These are phyloP conservation scores for Coemansia sp. DNA, from an alignment of 192 early-diverging fungal genomes.

Conservation along the genomic window DNA sequence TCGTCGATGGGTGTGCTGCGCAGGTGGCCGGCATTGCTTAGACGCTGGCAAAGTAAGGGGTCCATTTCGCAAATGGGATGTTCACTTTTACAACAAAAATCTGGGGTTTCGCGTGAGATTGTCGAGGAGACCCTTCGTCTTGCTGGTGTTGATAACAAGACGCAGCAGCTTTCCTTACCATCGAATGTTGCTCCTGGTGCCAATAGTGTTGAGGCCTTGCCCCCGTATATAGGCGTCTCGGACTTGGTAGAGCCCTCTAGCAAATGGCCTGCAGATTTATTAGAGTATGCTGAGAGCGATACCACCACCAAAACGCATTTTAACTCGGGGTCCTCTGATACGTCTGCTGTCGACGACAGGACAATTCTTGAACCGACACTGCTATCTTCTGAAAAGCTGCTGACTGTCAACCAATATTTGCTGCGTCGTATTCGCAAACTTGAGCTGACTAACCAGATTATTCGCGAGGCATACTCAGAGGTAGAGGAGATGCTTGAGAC, in stretches of 20 bases:
- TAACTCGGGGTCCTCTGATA: neutral
- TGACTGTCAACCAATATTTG: constrained; percentile 31
- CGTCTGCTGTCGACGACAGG: constrained; percentile 10
- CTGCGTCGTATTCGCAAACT: constrained; percentile 53
- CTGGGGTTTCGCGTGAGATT: neutral
- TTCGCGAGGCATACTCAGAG: constrained; percentile 47
- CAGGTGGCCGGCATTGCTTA: neutral
- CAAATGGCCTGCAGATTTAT: neutral
- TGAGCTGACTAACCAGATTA: constrained; percentile 53
- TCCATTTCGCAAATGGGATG: neutral
- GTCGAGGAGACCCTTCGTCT: neutral
- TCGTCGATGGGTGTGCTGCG: neutral
- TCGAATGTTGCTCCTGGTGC: neutral
- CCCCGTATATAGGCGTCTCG: neutral
- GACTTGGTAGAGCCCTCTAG: neutral
- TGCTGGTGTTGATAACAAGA: neutral
- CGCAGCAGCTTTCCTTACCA: neutral
- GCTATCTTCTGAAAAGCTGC: constrained; percentile 10
- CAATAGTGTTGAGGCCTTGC: neutral
- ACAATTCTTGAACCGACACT: constrained; percentile 7
- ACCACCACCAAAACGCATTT: constrained; percentile 16
- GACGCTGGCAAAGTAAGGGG: neutral
- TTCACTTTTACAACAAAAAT: neutral
- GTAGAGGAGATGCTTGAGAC: constrained; percentile 47
- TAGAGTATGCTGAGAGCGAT: constrained; percentile 8